Evolutionary conservation across 768 basidiomycete species (phyloP), one percentile per base, ranked within the genome.

Genomic region (Boletus rubroflammeus): DNA sequence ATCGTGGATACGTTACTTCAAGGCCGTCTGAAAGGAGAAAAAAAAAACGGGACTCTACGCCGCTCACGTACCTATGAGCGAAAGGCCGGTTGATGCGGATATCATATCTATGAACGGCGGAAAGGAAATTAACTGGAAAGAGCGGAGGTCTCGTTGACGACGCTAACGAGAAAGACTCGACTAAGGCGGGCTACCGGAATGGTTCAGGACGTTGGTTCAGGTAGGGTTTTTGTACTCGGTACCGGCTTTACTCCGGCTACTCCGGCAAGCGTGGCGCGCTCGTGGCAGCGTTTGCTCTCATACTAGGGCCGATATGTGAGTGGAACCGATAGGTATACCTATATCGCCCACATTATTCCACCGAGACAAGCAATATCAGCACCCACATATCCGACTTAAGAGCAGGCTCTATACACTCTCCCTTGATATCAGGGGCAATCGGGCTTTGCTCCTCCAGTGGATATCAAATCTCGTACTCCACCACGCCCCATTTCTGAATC

Each of bases 21-120:
- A 38, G 28, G 19, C 23, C n/a, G 9, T 31, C 28, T 31, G 34
- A 45, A 41, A n/a, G n/a, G n/a, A n/a, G n/a, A 21, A 7, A 3
- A 40, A 39, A 10, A 14, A 31, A 8, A 28, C 19, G 36, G 23
- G 15, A 17, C 6, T 3, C 34, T 38, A 5, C 23, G 40, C 17
- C 23, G 36, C 25, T 2, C 44, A 52, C 64, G 51, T 47, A 65
- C 64, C 65, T 10, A 38, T 11, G 51, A 65, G 60, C 25, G 59
- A 61, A 19, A 62, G 42, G 19, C 31, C 32, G 38, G 57, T 28
- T 17, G 61, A 52, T n/a, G 19, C 17, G n/a, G 63, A 53, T 55
- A 54, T 63, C 5, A 14, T 43, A 2, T 11, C 11, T 35, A 15
- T 38, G 31, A 35, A 5, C 21, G 21, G 10, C 15, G 14, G 10